A percentile compares a stretch with the other conserved stretches of the same genome.
phyloP scores from a whole-genome alignment of 768 basidiomycete species.

The Termitomyces titanicus region DNA sequence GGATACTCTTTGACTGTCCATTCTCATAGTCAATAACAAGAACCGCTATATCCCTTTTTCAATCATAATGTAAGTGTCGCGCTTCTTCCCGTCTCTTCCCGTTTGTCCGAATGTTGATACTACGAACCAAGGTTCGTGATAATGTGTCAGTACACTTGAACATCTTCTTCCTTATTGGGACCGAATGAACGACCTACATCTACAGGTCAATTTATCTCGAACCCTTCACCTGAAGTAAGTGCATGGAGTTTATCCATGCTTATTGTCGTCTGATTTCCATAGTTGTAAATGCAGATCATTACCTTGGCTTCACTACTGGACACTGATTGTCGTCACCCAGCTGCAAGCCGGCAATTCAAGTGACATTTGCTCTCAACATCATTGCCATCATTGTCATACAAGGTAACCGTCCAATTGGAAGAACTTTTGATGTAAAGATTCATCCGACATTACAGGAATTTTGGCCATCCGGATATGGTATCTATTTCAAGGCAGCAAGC shows the following conservation, averaged over 20 bases:
- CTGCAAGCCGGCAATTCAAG: constrained; percentile 26
- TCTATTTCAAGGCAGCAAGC: constrained; percentile 30
- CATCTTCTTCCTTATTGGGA: not conserved
- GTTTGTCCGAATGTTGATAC: not conserved
- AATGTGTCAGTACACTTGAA: constrained; percentile 13
- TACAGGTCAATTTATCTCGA: constrained; percentile 21
- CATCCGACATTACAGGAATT: constrained; percentile 24
- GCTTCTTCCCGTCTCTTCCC: not conserved
- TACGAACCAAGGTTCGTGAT: constrained; percentile 13
- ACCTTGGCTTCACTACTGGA: not conserved
- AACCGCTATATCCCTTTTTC: constrained; percentile 29
- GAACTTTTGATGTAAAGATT: not conserved
- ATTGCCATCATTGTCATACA: constrained; percentile 30
- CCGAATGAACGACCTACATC: not conserved
- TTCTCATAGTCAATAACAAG: constrained; percentile 11
- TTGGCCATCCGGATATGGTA: constrained; percentile 39
- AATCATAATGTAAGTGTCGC: constrained; percentile 20
- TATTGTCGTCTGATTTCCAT: not conserved
- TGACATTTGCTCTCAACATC: constrained; percentile 22
- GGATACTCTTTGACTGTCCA: not conserved
- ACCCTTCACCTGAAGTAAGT: constrained; percentile 24
- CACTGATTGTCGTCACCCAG: constrained; percentile 12
- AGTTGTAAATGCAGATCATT: constrained; percentile 20
- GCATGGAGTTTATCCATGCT: not conserved
- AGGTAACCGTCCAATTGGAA: constrained; percentile 17